Base-by-base conservation (phyloP, 2,329 filamentous ascomycete species). In the Aspergillus sp. region DNA sequence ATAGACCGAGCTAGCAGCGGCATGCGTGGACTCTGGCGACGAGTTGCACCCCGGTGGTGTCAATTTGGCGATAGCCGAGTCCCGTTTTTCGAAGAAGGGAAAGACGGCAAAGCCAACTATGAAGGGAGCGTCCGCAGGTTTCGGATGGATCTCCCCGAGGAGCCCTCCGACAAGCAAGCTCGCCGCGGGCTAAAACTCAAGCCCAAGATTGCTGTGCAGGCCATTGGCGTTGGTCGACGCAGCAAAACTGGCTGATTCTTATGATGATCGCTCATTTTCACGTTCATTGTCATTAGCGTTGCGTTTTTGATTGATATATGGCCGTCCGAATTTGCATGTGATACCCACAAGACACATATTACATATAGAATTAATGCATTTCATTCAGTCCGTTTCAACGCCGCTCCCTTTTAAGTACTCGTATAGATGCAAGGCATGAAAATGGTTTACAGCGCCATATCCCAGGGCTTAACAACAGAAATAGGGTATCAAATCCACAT, bases 111-210 rank as follows among this genome's bases (percentile, higher is more conserved):
- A 45, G 67, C 65, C 2, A 69, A 70, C 42, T 74, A 77, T n/a
- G 76, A 76, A 53, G 76, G 76, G 4, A 79, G 77, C 30, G 76
- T 79, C 9, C 68, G 77, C n/a, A 67, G 77, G 27, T 79, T 79
- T 59, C 67, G 77, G 17, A 75, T 79, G 74, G 75, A 77, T 65
- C 56, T 78, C 4, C 70, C 74, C 8, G 73, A 75, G 5, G 73
- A 76, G 41, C 51, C 54, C 8, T 39, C 11, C 5, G 51, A 57
- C n/a, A 30, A 17, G 11, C 54, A 33, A 15, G 34, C 48, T 9
- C 51, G 27, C 12, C 42, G 56, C 8, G 51, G 51, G 6, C 45
- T 62, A 20, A 64, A 59, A 19, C 34, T 65, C 5, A 66, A 57
- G 40, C 51, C 56, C 20, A 65, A 56, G 54, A 48, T 61, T 17